A percentile compares a stretch with the other conserved stretches of the same genome.
phyloP scores from a whole-genome alignment of 192 early-diverging fungal genomes.

The Entophlyctis helioformis region DNA sequence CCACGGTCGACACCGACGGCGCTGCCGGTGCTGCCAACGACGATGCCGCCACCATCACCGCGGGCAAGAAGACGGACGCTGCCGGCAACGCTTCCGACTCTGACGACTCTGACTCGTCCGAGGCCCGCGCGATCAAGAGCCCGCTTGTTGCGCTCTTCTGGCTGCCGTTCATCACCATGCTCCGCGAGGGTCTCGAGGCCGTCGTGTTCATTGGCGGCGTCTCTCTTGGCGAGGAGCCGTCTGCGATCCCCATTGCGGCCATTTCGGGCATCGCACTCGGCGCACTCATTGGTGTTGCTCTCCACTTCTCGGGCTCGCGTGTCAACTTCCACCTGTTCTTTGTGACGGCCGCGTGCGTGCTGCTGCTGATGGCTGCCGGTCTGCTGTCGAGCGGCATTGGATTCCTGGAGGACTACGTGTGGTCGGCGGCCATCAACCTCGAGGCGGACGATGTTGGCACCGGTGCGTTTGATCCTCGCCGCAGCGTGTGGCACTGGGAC shows the following conservation, averaged over 20 bases:
- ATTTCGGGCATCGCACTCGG: slow-evolving; percentile 61
- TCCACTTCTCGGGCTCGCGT: slow-evolving; percentile 59
- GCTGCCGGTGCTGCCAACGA: too few relatives aligned
- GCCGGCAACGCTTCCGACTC: too few relatives aligned
- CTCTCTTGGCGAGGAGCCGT: slow-evolving; percentile 44
- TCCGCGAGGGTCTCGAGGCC: slow-evolving; percentile 80
- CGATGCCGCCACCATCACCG: too few relatives aligned
- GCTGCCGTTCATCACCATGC: too few relatives aligned
- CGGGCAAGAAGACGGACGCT: too few relatives aligned
- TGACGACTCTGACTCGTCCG: too few relatives aligned
- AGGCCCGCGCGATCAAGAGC: too few relatives aligned
- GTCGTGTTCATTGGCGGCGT: slow-evolving; percentile 84
- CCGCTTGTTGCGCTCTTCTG: too few relatives aligned
- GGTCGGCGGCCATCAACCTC: slow-evolving; percentile 31
- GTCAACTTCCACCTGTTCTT: slow-evolving; percentile 73
- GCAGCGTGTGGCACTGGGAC: slow-evolving; percentile 44
- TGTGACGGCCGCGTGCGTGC: slow-evolving; percentile 49
- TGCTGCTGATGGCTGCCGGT: slow-evolving; percentile 79
- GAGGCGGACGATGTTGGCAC: too few relatives aligned
- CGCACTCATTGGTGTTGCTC: slow-evolving; percentile 51
- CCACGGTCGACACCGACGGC: too few relatives aligned
- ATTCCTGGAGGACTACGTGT: slow-evolving; percentile 54
- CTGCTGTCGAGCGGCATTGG: slow-evolving; percentile 57
- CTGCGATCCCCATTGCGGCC: slow-evolving; percentile 70
- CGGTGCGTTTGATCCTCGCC: too few relatives aligned